A percentile compares a stretch with the other conserved stretches of the same genome.
Evolutionary conservation across 768 basidiomycete genomes (phyloP).

Genomic region (Mycena vitilis): DNA sequence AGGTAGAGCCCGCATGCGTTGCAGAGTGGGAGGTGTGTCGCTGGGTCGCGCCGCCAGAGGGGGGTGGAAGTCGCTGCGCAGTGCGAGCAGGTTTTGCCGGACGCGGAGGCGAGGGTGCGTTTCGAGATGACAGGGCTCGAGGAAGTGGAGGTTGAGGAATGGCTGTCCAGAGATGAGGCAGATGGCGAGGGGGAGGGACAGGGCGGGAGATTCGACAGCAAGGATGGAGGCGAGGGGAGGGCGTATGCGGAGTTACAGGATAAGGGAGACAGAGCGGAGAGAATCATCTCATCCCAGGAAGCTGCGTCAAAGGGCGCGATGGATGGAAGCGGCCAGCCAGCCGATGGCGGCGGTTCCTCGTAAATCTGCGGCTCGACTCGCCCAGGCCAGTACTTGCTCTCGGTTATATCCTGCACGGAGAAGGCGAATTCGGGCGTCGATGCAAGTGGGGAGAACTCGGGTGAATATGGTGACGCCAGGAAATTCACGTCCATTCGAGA

Average conservation of each 20-base stretch:
- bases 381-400: not conserved
- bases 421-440: not conserved
- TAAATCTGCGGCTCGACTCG: slow-evolving; percentile 14
- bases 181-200: slow-evolving; percentile 10
- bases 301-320: slow-evolving; percentile 12
- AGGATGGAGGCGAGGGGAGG: not conserved
- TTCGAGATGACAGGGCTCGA: not conserved
- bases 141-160: no score
- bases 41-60: slow-evolving; percentile 30
- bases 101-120: not conserved
- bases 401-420: not conserved
- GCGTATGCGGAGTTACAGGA: not conserved
- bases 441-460: not conserved
- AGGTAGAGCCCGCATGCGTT: slow-evolving; percentile 27
- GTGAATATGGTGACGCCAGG: not conserved
- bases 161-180: not conserved
- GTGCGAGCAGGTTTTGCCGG: slow-evolving; percentile 23
- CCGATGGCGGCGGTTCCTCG: not conserved
- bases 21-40: slow-evolving; percentile 19
- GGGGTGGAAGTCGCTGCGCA: slow-evolving; percentile 20
- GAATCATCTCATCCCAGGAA: slow-evolving; percentile 21
- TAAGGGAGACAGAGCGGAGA: not conserved
- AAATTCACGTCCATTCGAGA: not conserved
- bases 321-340: slow-evolving; percentile 6
- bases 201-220: not conserved